A percentile compares a stretch with the other conserved stretches of the same genome.
Conservation (phyloP, 345 rosid species). For the Eucalyptus tenuipes region DNA sequence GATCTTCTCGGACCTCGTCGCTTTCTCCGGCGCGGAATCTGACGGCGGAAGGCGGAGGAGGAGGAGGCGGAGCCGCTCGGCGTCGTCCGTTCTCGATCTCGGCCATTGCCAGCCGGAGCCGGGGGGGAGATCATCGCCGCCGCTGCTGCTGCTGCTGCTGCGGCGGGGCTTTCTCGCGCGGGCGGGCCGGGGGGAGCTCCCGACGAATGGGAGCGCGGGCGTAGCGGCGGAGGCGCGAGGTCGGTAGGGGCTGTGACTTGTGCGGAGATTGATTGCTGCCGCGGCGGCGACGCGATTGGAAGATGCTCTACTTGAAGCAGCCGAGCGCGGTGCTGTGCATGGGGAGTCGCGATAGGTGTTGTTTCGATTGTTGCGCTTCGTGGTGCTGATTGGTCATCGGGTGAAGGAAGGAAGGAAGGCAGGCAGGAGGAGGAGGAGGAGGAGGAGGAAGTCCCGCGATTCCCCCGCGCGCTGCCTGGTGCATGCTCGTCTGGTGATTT, state of each 20-base stretch:
- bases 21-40: neutral
- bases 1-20: neutral
- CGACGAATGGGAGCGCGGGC: neutral
- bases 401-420: neutral
- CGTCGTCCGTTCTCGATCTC: neutral
- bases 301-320: constrained; percentile 73
- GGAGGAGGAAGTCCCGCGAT: neutral
- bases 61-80: neutral
- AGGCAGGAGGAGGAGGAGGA: no score
- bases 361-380: neutral
- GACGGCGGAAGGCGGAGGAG: neutral
- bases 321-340: constrained; percentile 46
- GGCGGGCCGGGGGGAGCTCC: no score
- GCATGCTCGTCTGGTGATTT: constrained; percentile 41
- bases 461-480: neutral
- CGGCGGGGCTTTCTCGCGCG: no score
- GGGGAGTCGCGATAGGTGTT: neutral
- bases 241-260: neutral
- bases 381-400: neutral
- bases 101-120: neutral
- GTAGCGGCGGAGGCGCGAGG: neutral
- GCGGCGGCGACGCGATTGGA: neutral
- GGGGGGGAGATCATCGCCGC: neutral
- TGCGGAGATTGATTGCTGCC: neutral
- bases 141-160: no score